Base-by-base conservation (phyloP, 148 eudicot genomes). In the Silene conica region DNA sequence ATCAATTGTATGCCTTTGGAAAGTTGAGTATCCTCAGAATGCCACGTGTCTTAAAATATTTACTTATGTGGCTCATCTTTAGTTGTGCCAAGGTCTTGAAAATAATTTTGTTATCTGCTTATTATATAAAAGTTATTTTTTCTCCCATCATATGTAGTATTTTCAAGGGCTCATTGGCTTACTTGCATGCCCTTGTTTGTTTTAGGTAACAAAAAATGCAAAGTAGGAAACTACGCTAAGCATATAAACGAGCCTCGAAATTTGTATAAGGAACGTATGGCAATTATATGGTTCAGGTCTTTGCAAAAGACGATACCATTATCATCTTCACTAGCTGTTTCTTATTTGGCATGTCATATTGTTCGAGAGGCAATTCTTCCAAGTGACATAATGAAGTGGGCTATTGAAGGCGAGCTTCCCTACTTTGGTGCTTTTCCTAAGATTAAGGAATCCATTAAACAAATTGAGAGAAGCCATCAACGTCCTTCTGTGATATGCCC, bases 351-450 rank as follows among this genome's bases (percentile, higher is more conserved):
- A 57, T 94, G 97, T 73, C 96, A 91, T 80, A 67, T 94, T 50
- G 93, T 93, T 68, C 79, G 90, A 73, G 98, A 91, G 79, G 80
- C 93, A 57, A 71, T 91, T 64, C 81, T 88, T 70, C 87, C 98
- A 38, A 87, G 90, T 4, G 98, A 94, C 85, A 87, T 94, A 48
- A 38, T 83, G 54, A 89, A 76, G 76, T 88, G 93, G 96, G 67
- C 87, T 7, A 64, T 82, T 38, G 97, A 94, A 82, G 98, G 98
- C 70, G 87, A 82, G 77, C 89, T 94, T 75, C 96, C 97, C 12
- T 94, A 86, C 74, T 80, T 89, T 71, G 80, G 86, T 65, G 93
- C 90, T 73, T 91, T 86, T 80, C 18, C 74, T 69, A 91, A 87
- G 71, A 89, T 92, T 25, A 90, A 89, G 34, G 84, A 83, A 79